Percentiles rank a stretch among this genome's conserved stretches.
These are phyloP conservation scores for Nepenthes mirabilis DNA, from an alignment of 148 eudicot species.

Conservation along the genomic window DNA sequence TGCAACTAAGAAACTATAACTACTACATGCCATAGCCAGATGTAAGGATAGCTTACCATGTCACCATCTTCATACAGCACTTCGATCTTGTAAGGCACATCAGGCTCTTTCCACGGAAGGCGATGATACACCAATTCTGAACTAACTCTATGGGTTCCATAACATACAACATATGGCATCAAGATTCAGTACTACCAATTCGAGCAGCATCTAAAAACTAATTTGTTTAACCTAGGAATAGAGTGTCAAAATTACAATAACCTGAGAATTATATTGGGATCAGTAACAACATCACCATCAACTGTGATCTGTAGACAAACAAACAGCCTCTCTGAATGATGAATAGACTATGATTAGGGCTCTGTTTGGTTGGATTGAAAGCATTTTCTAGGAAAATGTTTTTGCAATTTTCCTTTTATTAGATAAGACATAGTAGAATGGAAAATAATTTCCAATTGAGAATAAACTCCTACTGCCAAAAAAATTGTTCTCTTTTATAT, in stretches of 20 bases:
- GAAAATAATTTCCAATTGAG: too few species aligned
- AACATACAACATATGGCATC: slow-evolving; percentile 1
- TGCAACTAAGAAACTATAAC: not conserved
- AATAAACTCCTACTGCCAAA: too few species aligned
- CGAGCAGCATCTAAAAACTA: not conserved
- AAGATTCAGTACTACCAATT: not conserved
- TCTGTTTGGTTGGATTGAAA: too few species aligned
- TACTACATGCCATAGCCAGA: not conserved
- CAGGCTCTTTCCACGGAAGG: slow-evolving; percentile 82
- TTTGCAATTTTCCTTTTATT: too few species aligned
- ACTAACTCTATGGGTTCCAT: slow-evolving; percentile 32
- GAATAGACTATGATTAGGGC: too few species aligned
- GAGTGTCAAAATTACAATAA: not conserved
- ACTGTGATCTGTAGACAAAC: slow-evolving; percentile 40
- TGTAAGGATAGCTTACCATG: slow-evolving; percentile 41
- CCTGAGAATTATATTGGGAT: slow-evolving; percentile 55
- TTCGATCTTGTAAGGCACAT: slow-evolving; percentile 63
- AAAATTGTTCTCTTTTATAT: too few species aligned
- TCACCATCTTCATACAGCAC: slow-evolving; percentile 75
- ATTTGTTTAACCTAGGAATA: too few species aligned
- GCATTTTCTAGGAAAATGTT: too few species aligned
- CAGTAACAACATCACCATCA: slow-evolving; percentile 47
- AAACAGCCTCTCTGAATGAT: not conserved
- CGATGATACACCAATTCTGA: slow-evolving; percentile 60
- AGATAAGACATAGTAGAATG: too few species aligned